These are phyloP conservation scores for Colletotrichum cereale DNA, from an alignment of 2,329 filamentous ascomycete species.

Conservation along the genomic window DNA sequence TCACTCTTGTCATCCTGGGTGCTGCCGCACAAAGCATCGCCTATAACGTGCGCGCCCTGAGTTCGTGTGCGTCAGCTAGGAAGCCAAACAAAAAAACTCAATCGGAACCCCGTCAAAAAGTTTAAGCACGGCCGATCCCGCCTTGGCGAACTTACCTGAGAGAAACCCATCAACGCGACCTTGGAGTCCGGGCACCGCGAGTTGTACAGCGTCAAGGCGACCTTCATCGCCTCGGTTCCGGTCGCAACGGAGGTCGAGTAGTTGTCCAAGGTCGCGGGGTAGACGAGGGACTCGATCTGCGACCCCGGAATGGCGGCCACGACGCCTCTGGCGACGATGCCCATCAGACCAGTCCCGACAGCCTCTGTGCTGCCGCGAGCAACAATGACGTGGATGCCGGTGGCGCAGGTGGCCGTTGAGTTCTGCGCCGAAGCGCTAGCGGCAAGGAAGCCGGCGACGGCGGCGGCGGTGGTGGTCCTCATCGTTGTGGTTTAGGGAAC, in stretches of 20 bases:
- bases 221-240: constrained; percentile 49
- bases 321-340: constrained; percentile 50
- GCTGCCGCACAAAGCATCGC: constrained; percentile 54
- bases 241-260: constrained; percentile 53
- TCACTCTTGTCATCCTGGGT: constrained; percentile 43
- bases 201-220: constrained; percentile 49
- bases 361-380: constrained; percentile 54
- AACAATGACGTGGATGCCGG: constrained; percentile 55
- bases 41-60: constrained; percentile 55
- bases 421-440: constrained; percentile 43
- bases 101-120: neutral
- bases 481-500: neutral
- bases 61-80: constrained; percentile 23
- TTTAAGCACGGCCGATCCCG: neutral
- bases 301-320: constrained; percentile 51
- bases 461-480: constrained; percentile 15
- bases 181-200: constrained; percentile 53
- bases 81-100: neutral
- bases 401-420: constrained; percentile 46
- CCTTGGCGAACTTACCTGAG: constrained; percentile 49
- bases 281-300: constrained; percentile 51
- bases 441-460: constrained; percentile 43
- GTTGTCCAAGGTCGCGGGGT: constrained; percentile 51
- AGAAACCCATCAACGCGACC: constrained; percentile 57
- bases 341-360: constrained; percentile 51